phyloP scores from a whole-genome alignment of 2,329 filamentous ascomycete species.

The Dendrostoma leiphaemia region DNA sequence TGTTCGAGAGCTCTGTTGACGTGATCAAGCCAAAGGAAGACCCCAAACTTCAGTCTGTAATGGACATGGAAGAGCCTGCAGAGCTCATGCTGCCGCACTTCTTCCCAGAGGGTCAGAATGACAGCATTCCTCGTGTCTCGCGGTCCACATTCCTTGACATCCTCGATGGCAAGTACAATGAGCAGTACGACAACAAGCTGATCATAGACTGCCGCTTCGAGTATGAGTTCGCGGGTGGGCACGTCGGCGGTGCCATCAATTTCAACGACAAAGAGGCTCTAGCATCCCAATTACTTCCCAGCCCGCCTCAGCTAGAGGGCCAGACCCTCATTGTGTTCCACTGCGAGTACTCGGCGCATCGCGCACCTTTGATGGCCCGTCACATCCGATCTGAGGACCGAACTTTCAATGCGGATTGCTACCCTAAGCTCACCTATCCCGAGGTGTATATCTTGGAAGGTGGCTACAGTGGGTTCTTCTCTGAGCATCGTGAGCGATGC shows the following conservation, averaged over 20 bases:
- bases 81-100: conserved; percentile 81
- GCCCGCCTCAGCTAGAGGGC: conserved; percentile 51
- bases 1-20: conserved; percentile 93
- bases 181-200: conserved; percentile 75
- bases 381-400: conserved; percentile 89
- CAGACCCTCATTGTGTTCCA: conserved; percentile 88
- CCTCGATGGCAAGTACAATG: conserved; percentile 78
- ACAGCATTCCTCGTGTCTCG: conserved; percentile 85
- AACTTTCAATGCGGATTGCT: conserved; percentile 77
- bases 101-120: conserved; percentile 72
- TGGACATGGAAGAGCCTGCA: conserved; percentile 77
- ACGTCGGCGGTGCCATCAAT: conserved; percentile 91
- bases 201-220: conserved; percentile 97
- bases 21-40: conserved; percentile 77
- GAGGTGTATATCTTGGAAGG: conserved; percentile 97
- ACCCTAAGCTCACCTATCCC: conserved; percentile 88
- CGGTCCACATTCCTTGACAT: conserved; percentile 81
- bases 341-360: conserved; percentile 97
- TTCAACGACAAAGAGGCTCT: conserved; percentile 95
- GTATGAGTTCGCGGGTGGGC: conserved; percentile 96
- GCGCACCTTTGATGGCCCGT: conserved; percentile 93
- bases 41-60: conserved; percentile 67
- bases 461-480: conserved; percentile 92
- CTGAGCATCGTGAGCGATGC: conserved; percentile 74
- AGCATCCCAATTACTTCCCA: conserved; percentile 73